Percentiles rank a stretch among this genome's conserved stretches.
Evolutionary conservation across 306 rosid species (phyloP).

Genomic region (Prunus davidiana): DNA sequence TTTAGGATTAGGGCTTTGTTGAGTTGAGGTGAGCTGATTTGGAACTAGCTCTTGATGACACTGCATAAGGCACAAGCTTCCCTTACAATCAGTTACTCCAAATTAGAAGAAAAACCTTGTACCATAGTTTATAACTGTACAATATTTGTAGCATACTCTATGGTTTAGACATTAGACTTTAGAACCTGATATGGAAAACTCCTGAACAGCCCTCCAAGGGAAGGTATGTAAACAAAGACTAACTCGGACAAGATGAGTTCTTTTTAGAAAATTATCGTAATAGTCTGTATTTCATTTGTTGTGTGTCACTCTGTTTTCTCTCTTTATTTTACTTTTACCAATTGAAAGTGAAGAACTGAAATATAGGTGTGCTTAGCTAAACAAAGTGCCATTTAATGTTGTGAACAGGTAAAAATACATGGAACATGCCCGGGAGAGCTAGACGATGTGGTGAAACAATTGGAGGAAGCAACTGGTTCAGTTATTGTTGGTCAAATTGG

Average conservation of each 20-base stretch:
- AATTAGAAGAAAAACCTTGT: background rate
- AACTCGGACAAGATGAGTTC: background rate
- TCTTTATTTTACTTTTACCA: background rate
- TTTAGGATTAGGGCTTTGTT: background rate
- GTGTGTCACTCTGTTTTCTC: background rate
- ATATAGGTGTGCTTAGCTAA: background rate
- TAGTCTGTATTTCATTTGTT: background rate
- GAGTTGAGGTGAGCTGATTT: background rate
- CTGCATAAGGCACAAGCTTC: background rate
- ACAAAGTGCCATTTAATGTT: slow-evolving; percentile 5
- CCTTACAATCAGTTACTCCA: background rate
- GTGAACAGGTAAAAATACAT: slow-evolving; percentile 74
- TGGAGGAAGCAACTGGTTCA: slow-evolving; percentile 68
- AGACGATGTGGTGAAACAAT: slow-evolving; percentile 63
- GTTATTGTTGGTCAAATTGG: slow-evolving; percentile 76
- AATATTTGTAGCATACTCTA: background rate
- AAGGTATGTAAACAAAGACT: background rate
- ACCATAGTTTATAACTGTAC: background rate
- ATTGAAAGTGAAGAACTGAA: background rate
- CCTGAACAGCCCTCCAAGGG: background rate
- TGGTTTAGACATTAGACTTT: background rate
- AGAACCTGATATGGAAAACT: background rate
- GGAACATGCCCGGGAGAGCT: slow-evolving; percentile 83
- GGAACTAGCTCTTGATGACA: background rate
- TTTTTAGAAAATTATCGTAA: background rate